Evolutionary conservation across 805 yeast genomes (phyloP), one percentile per base, ranked within the genome.

Genomic region (Kazachstania africana): DNA sequence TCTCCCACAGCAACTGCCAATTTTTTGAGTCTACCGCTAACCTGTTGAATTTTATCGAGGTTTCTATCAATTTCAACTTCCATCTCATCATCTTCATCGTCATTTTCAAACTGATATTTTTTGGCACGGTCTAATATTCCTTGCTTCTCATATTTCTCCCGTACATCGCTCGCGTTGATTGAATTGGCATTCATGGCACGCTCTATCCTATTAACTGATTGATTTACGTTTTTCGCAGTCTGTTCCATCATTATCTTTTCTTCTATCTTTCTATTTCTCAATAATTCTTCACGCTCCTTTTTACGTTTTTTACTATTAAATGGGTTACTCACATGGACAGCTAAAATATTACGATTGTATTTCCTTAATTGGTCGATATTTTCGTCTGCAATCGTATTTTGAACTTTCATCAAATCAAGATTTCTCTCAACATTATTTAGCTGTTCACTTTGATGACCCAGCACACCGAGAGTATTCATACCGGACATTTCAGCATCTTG

Each of bases 401-500:
- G 95, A 3, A 83, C 77, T 36, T 76, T 79, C 32, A 93, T 83
- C 33, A 81, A 60, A 33, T 80, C 72, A 43, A 88, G 61, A 42
- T 77, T 77, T 41, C 72, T 72, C 51, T 91, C 95, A 14, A 87
- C 75, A 47, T 72, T 74, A 53, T 78, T 81, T 40, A 91, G 63
- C 29, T 83, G 66, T 51, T 85, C 95, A 35, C 91, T 75, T 56
- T 91, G 97, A n/a, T 87, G 72, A 16, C 98, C 98, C 29, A 91
- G 66, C 73, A 83, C 73, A 18, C 95, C 96, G 39, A 88, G 58
- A 0, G 96, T 79, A 51, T 88, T 87, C 39, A 76, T 63, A 23
- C 84, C 88, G 5, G 78, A 65, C 37, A 69, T 70, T 47, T 78
- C 84, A 1, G 87, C 85, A 35, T 77, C 78, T 36, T 71, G 68